phyloP scores from a whole-genome alignment of 805 yeast genomes.

The Yamadazyma paraphyllophila region DNA sequence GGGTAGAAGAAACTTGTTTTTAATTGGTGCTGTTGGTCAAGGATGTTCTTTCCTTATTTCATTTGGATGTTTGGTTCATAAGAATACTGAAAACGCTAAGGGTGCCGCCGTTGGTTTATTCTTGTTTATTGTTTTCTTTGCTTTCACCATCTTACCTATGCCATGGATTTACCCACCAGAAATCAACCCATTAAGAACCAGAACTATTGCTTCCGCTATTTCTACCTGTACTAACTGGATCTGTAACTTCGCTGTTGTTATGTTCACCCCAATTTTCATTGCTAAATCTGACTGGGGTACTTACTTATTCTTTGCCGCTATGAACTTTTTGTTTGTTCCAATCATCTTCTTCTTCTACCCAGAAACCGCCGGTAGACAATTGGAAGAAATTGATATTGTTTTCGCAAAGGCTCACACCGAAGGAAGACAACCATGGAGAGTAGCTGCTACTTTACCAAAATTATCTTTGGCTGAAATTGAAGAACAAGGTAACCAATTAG shows the following conservation, averaged over 20 bases:
- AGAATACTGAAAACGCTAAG: slow-evolving; percentile 34
- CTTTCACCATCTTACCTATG: slow-evolving; percentile 43
- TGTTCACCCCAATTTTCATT: slow-evolving; percentile 46
- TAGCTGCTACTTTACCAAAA: slow-evolving; percentile 62
- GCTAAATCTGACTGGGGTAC: slow-evolving; percentile 38
- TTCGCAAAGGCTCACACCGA: slow-evolving; percentile 62
- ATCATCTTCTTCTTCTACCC: slow-evolving; percentile 45
- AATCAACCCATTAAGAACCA: slow-evolving; percentile 46
- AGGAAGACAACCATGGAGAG: slow-evolving; percentile 56
- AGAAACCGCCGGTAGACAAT: slow-evolving; percentile 44
- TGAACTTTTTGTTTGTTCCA: slow-evolving; percentile 39
- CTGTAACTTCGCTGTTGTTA: slow-evolving; percentile 44
- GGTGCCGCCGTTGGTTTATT: slow-evolving; percentile 47
- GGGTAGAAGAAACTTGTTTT: slow-evolving; percentile 46
- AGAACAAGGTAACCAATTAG: slow-evolving; percentile 56
- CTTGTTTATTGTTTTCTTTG: slow-evolving; percentile 44
- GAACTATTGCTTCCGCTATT: slow-evolving; percentile 44
- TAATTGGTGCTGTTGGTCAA: slow-evolving; percentile 44
- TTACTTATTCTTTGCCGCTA: slow-evolving; percentile 40
- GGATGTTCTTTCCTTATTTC: slow-evolving; percentile 39
- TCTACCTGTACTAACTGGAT: slow-evolving; percentile 48
- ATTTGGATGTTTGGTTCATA: slow-evolving; percentile 37
- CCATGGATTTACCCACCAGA: slow-evolving; percentile 51
- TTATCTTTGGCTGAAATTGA: slow-evolving; percentile 57
- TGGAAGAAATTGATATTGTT: slow-evolving; percentile 54